Percentiles rank a stretch among this genome's conserved stretches.
Conservation (phyloP, 23 red algal genomes). For the Gracilaria vermiculophylla region DNA sequence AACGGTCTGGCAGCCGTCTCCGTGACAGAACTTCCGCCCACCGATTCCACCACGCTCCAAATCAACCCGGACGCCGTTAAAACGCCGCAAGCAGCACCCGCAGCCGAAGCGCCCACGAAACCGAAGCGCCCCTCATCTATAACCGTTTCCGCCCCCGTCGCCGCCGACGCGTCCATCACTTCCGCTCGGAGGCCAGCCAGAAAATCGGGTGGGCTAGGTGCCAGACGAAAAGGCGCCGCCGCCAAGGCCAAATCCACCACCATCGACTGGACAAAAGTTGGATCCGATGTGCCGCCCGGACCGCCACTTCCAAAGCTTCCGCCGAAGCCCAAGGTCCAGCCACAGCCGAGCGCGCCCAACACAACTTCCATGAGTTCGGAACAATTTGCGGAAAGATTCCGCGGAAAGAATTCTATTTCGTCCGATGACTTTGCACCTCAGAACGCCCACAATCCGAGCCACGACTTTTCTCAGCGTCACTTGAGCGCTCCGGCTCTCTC, state of each 20-base stretch:
- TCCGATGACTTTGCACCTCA: slow-evolving; percentile 65
- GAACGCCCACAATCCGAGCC: background rate
- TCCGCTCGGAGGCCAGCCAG: slow-evolving; percentile 20
- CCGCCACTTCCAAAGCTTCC: slow-evolving; percentile 54
- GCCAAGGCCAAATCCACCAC: background rate
- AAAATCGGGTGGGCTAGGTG: slow-evolving; percentile 13
- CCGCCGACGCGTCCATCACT: slow-evolving; percentile 60
- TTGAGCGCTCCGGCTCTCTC: background rate
- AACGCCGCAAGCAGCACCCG: background rate
- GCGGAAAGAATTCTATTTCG: slow-evolving; percentile 66
- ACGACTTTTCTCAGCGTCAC: background rate
- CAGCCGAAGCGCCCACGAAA: background rate
- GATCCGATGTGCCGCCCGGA: slow-evolving; percentile 51
- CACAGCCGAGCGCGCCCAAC: background rate
- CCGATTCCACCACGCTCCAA: background rate
- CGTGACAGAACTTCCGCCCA: background rate
- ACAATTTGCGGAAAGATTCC: slow-evolving; percentile 52
- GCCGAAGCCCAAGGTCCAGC: background rate
- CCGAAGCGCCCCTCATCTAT: slow-evolving; percentile 11
- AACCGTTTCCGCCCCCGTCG: slow-evolving; percentile 36
- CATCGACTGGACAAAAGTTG: slow-evolving; percentile 67
- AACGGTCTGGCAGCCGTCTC: slow-evolving; percentile 5
- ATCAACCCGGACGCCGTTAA: background rate
- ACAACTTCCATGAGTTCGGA: slow-evolving; percentile 17
- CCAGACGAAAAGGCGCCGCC: slow-evolving; percentile 34